These are phyloP conservation scores for Coccomyxa sp. DNA, from an alignment of 139 green algal species.

Conservation along the genomic window DNA sequence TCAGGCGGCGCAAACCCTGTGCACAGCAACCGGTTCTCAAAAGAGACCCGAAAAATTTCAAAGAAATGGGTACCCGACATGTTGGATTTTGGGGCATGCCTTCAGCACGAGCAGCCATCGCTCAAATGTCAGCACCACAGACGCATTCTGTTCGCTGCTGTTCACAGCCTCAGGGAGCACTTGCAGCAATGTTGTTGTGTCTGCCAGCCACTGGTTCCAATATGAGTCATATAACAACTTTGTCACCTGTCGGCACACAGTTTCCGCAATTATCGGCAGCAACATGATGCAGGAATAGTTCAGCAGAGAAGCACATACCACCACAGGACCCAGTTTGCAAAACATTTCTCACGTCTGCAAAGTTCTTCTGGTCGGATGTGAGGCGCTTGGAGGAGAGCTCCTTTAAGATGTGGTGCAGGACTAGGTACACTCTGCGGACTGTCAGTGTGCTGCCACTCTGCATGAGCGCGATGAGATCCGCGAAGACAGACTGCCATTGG, in stretches of 20 bases:
- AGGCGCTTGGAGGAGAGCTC: slow-evolving; percentile 90
- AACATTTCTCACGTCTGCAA: slow-evolving; percentile 61
- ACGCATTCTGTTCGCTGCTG: slow-evolving; percentile 24
- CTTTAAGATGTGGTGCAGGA: slow-evolving; percentile 93
- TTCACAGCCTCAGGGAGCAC: slow-evolving; percentile 40
- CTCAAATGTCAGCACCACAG: slow-evolving; percentile 55
- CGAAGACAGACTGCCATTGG: slow-evolving; percentile 81
- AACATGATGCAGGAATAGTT: background rate
- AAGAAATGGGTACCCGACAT: background rate
- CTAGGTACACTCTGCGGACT: slow-evolving; percentile 67
- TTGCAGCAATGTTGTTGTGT: slow-evolving; percentile 49
- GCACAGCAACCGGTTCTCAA: background rate
- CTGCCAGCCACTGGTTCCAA: slow-evolving; percentile 68
- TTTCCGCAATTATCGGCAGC: background rate
- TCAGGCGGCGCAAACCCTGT: slow-evolving; percentile 70
- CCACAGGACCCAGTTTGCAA: background rate
- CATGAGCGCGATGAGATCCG: slow-evolving; percentile 54
- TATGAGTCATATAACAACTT: slow-evolving; percentile 63
- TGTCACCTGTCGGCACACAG: slow-evolving; percentile 40
- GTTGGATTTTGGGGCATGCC: slow-evolving; percentile 17
- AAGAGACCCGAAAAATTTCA: background rate
- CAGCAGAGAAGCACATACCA: background rate
- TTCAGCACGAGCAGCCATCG: slow-evolving; percentile 90
- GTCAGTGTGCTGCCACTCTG: slow-evolving; percentile 19
- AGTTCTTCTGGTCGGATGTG: slow-evolving; percentile 74